Percentiles rank a stretch among this genome's conserved stretches.
These are phyloP conservation scores for Yamadazyma tumulicola DNA, from an alignment of 805 yeast species.

Conservation along the genomic window DNA sequence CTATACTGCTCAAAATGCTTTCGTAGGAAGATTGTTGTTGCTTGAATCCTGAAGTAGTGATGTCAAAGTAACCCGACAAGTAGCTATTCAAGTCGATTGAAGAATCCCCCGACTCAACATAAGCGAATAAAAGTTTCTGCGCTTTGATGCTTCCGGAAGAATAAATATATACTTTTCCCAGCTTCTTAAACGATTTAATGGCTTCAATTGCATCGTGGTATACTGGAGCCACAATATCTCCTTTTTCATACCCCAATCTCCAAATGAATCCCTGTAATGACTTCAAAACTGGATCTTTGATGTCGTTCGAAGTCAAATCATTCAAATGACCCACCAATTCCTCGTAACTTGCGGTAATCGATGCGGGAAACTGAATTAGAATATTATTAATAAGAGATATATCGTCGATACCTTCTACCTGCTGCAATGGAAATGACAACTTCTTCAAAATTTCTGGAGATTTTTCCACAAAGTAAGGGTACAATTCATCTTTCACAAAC, in stretches of 20 bases:
- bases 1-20: slow-evolving; percentile 47
- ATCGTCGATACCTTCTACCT: slow-evolving; percentile 13
- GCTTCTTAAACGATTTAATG: slow-evolving; percentile 40
- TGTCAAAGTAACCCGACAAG: slow-evolving; percentile 75
- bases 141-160: slow-evolving; percentile 90
- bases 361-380: slow-evolving; percentile 46
- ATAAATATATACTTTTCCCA: slow-evolving; percentile 57
- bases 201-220: slow-evolving; percentile 66
- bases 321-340: slow-evolving; percentile 47
- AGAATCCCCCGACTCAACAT: slow-evolving; percentile 43
- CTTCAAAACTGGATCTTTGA: slow-evolving; percentile 76
- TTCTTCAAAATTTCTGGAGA: slow-evolving; percentile 40
- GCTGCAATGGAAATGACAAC: slow-evolving; percentile 29
- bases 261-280: slow-evolving; percentile 81
- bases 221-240: slow-evolving; percentile 73
- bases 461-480: slow-evolving; percentile 66
- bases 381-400: slow-evolving; percentile 20
- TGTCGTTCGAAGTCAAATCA: slow-evolving; percentile 57
- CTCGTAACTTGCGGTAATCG: slow-evolving; percentile 18
- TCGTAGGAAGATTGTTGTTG: slow-evolving; percentile 53
- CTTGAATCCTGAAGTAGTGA: slow-evolving; percentile 78
- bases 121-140: slow-evolving; percentile 70
- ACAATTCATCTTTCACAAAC: slow-evolving; percentile 74
- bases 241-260: slow-evolving; percentile 75
- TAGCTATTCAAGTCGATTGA: slow-evolving; percentile 48